phyloP scores from a whole-genome alignment of 1,284 basidiomycete species.

The Cutaneotrichosporon sp. region DNA sequence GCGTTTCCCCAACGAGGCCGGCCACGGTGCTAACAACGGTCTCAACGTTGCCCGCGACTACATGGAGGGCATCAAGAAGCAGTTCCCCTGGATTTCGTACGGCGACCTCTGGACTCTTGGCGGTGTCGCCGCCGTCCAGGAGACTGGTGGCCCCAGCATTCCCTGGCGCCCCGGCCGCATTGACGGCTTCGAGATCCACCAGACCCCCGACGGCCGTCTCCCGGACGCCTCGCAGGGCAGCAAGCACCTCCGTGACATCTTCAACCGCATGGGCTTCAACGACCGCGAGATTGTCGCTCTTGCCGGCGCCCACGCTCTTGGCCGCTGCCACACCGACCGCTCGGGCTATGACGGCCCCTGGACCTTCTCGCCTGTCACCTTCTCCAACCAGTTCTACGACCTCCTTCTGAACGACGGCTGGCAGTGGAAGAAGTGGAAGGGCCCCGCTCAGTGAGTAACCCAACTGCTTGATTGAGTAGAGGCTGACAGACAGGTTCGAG shows the following conservation, averaged over 20 bases:
- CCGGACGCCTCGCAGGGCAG: constrained; percentile 82
- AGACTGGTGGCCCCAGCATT: constrained; percentile 58
- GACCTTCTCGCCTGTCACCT: constrained; percentile 48
- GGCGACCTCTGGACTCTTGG: constrained; percentile 91
- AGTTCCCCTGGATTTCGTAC: constrained; percentile 82
- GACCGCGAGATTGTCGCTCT: constrained; percentile 97
- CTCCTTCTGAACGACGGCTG: constrained; percentile 76
- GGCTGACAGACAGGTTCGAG: constrained; percentile 61
- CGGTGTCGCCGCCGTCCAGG: constrained; percentile 65
- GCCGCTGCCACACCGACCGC: constrained; percentile 78
- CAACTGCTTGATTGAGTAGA: constrained; percentile 5
- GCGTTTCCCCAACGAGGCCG: constrained; percentile 81
- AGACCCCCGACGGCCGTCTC: constrained; percentile 88
- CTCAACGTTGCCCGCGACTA: constrained; percentile 73
- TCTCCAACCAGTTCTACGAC: constrained; percentile 88
- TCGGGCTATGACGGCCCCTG: constrained; percentile 81
- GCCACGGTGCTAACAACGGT: constrained; percentile 84
- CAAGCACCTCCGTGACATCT: constrained; percentile 83
- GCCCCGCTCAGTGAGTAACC: constrained; percentile 12
- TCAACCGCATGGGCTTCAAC: constrained; percentile 93
- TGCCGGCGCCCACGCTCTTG: constrained; percentile 88
- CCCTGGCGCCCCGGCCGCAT: constrained; percentile 85
- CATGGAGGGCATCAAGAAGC: constrained; percentile 81
- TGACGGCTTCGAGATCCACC: constrained; percentile 69
- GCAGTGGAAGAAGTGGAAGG: constrained; percentile 54